These are phyloP conservation scores for Kurtzmaniella quercitrusa DNA, from an alignment of 1,139 yeast genomes.

Conservation along the genomic window DNA sequence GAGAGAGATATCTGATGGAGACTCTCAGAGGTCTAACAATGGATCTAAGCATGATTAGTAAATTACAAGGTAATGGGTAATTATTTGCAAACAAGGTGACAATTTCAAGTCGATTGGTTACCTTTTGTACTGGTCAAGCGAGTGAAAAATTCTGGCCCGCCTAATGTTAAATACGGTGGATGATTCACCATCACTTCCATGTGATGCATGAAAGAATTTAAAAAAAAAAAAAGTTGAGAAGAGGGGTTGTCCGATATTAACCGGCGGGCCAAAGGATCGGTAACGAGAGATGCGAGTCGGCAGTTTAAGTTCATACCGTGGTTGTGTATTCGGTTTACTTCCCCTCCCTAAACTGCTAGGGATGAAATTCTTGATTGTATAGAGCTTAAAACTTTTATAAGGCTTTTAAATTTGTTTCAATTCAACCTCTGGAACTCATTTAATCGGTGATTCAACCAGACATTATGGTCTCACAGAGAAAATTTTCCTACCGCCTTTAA, in stretches of 20 bases:
- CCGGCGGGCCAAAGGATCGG: constrained; percentile 5
- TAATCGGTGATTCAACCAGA: too few relatives aligned
- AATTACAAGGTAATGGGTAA: too few relatives aligned
- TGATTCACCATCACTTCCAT: constrained; percentile 1
- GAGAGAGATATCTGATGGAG: constrained; percentile 18
- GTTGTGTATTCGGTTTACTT: too few relatives aligned
- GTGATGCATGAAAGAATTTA: not conserved
- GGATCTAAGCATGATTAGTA: constrained; percentile 4
- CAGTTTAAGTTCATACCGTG: too few relatives aligned
- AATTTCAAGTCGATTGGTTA: not conserved
- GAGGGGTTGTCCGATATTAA: constrained; percentile 6
- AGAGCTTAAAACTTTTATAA: too few relatives aligned
- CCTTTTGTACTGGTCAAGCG: not conserved
- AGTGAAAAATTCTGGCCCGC: not conserved
- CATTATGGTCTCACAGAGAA: not conserved
- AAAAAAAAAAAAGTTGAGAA: not conserved
- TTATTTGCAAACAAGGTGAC: too few relatives aligned
- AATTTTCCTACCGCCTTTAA: not conserved
- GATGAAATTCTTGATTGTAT: too few relatives aligned
- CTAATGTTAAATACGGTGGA: not conserved
- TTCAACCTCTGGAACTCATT: too few relatives aligned
- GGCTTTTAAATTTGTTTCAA: too few relatives aligned
- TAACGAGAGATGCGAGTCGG: not conserved
- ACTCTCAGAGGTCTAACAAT: constrained; percentile 6
- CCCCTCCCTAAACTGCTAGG: not conserved